phyloP scores from a whole-genome alignment of 106 monocot species.

The Amphibolis antarctica region DNA sequence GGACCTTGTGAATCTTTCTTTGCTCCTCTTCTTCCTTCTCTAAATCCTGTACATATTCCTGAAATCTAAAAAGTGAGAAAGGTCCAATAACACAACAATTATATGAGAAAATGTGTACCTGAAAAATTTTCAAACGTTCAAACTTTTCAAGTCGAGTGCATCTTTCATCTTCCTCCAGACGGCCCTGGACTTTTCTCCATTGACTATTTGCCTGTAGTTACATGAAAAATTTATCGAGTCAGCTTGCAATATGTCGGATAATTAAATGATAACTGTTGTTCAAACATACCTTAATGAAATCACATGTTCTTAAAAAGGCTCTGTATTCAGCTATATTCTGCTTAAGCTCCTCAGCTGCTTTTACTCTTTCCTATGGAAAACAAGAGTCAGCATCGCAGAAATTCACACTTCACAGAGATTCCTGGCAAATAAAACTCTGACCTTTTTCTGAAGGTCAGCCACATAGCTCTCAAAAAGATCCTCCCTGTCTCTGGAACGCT shows the following conservation, averaged over 20 bases:
- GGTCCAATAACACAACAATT: neutral
- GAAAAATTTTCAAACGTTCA: constrained; percentile 86
- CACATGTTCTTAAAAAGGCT: constrained; percentile 87
- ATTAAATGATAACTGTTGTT: neutral
- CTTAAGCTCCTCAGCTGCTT: constrained; percentile 80
- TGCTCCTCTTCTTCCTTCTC: constrained; percentile 98
- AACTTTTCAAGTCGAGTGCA: constrained; percentile 86
- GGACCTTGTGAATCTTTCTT: constrained; percentile 72
- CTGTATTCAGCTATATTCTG: constrained; percentile 55
- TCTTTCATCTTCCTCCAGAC: constrained; percentile 89
- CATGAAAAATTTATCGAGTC: neutral
- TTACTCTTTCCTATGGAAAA: constrained; percentile 57
- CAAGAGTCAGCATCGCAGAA: neutral
- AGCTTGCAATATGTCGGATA: neutral
- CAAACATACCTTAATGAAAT: constrained; percentile 72
- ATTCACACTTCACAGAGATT: neutral
- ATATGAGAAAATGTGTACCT: constrained; percentile 27
- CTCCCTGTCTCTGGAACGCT: constrained; percentile 77
- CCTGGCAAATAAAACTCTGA: neutral
- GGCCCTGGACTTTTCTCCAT: constrained; percentile 94
- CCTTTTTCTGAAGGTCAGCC: constrained; percentile 87
- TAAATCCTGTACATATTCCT: constrained; percentile 89
- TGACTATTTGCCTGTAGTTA: constrained; percentile 52
- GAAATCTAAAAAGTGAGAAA: constrained; percentile 1
- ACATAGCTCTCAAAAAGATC: constrained; percentile 85